Base-by-base conservation (phyloP, 371 early-diverging fungal genomes). In the Capniomyces stellatus region DNA sequence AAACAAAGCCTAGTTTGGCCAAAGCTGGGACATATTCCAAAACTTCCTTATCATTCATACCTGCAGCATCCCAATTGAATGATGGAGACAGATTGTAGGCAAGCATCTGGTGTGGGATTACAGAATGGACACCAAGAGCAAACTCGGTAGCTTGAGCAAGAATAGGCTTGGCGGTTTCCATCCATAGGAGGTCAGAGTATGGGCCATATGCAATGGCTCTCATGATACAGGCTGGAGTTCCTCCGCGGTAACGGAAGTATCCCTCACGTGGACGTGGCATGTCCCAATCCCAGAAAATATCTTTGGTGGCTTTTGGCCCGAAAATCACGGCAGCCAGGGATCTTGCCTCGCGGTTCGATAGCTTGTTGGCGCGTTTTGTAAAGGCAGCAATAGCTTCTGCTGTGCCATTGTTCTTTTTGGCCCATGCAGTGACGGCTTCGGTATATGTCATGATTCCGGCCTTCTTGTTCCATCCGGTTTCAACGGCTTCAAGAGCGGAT, bases 11-110 rank as follows among this genome's bases (percentile, higher is more conserved):
- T n/a, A 95, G 79, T 63, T 76, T 75, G 54, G 87, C 93, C 29
- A 97, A 74, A 54, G 83, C 79, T 21, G 61, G 62, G 54, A 92
- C 81, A 64, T 80, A 97, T 51, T 74, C 66, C 31, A 77, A 72
- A 74, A 97, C 92, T 62, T 92, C 82, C 19, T 80, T 63, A 67
- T 95, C 95, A 43, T 71, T 81, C 82, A 94, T 75, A 54, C 94
- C 94, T 28, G 97, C 92, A 39, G 92, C 85, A 60, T 85, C 93
- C 94, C 95, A 97, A 83, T 97, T 97, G 79, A 95, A 97, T 43
- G 92, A 92, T 25, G 98, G 98, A 27, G 89, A 89, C 57, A 95
- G 67, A 79, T 97, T 95, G 81, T 97, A 97, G 47, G 91, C 87
- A 46, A 95, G 81, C 72, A 72, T 70, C 53, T 71, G 65, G 21